These are phyloP conservation scores for Acephala macrosclerotiorum DNA, from an alignment of 2,329 filamentous ascomycete genomes.

Conservation along the genomic window DNA sequence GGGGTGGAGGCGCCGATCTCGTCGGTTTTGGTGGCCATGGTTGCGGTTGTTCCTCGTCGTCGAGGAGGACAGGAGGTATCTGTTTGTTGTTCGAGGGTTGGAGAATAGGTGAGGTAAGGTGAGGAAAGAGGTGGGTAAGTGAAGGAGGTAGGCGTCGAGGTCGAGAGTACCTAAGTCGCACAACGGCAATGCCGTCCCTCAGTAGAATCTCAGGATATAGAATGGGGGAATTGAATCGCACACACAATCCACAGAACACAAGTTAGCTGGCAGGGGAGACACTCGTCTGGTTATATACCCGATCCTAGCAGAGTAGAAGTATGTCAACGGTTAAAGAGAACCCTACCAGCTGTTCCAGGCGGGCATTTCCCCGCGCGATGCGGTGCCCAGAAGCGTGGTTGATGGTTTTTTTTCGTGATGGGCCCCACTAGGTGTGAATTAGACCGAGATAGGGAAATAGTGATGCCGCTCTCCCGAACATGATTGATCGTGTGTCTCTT, in stretches of 20 bases:
- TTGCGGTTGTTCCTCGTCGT: not conserved
- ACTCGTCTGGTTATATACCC: constrained; percentile 5
- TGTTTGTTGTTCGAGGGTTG: too few relatives aligned
- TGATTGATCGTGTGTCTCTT: not conserved
- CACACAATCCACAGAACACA: not conserved
- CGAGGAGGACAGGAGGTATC: too few relatives aligned
- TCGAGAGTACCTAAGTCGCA: not conserved
- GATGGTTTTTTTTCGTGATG: not conserved
- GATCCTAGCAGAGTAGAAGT: not conserved
- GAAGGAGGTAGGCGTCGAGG: not conserved
- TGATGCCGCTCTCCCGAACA: constrained; percentile 2
- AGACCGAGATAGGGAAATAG: constrained; percentile 7
- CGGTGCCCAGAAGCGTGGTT: not conserved
- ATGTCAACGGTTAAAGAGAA: too few relatives aligned
- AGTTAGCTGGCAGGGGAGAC: not conserved
- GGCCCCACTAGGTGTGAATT: not conserved
- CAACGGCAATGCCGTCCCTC: not conserved
- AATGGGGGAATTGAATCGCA: not conserved
- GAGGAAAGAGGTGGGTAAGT: not conserved
- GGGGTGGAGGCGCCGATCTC: constrained; percentile 5
- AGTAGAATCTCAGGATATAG: not conserved
- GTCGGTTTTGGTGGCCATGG: constrained; percentile 22
- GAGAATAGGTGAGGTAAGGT: not conserved
- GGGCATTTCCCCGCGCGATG: not conserved
- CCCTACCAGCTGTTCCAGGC: not conserved